Conservation (phyloP, 1,284 basidiomycete species). For the Tetrapyrgos nigripes region DNA sequence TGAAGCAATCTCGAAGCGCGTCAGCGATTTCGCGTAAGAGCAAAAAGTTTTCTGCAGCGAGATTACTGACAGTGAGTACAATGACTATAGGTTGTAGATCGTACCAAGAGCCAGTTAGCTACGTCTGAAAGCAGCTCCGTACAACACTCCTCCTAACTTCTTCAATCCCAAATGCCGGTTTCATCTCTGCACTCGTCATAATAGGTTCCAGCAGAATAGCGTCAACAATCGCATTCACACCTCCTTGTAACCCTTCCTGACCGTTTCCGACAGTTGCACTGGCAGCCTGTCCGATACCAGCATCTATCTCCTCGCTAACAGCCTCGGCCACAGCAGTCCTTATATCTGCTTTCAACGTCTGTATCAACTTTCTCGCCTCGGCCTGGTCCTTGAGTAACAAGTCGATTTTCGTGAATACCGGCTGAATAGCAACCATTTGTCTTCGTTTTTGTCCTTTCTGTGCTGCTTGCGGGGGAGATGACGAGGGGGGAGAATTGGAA, state of each 20-base stretch:
- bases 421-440: constrained; percentile 55
- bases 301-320: neutral
- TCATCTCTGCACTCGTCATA: constrained; percentile 57
- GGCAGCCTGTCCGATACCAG: neutral
- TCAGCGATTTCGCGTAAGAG: too few relatives aligned
- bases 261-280: too few relatives aligned
- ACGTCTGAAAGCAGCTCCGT: too few relatives aligned
- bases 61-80: too few relatives aligned
- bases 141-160: constrained; percentile 60
- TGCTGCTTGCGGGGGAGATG: constrained; percentile 30
- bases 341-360: constrained; percentile 1
- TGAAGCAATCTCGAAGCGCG: too few relatives aligned
- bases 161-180: constrained; percentile 60
- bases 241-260: too few relatives aligned
- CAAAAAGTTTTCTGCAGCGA: too few relatives aligned
- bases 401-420: constrained; percentile 77
- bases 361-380: constrained; percentile 25
- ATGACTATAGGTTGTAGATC: too few relatives aligned
- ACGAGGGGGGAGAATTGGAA: neutral
- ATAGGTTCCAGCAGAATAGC: constrained; percentile 70
- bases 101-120: too few relatives aligned
- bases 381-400: constrained; percentile 38
- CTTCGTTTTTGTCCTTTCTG: constrained; percentile 46
- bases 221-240: constrained; percentile 43
- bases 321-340: neutral